Evolutionary conservation across 2,329 filamentous ascomycete species (phyloP).

Genomic region (Claviceps sp.): DNA sequence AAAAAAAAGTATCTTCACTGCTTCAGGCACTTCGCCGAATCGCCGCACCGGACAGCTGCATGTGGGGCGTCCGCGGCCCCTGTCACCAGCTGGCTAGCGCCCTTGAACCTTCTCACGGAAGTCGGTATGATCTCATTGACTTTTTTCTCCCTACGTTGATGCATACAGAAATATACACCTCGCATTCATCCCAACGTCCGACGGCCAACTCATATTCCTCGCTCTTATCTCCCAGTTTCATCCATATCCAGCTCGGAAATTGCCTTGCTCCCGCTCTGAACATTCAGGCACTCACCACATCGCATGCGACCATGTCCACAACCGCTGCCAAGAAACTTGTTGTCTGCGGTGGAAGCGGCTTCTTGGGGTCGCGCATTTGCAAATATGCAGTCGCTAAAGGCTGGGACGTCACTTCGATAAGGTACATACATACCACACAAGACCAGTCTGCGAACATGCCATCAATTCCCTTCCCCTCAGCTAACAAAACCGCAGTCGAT

Average conservation of each 20-base stretch:
- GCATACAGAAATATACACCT: too few relatives aligned
- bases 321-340: conserved; percentile 57
- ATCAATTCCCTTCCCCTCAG: background rate
- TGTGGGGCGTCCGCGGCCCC: background rate
- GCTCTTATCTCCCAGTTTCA: background rate
- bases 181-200: background rate
- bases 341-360: conserved; percentile 88
- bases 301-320: conserved; percentile 31
- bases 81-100: background rate
- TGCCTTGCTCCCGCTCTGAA: background rate
- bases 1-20: too few relatives aligned
- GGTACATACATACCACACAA: conserved; percentile 32
- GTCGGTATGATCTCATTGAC: conserved; percentile 1
- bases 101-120: background rate
- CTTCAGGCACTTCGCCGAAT: too few relatives aligned
- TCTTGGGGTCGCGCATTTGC: conserved; percentile 80
- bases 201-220: background rate
- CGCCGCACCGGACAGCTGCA: background rate
- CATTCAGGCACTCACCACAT: background rate
- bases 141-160: background rate
- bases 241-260: too few relatives aligned
- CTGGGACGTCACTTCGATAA: conserved; percentile 88
- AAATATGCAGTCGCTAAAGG: conserved; percentile 73
- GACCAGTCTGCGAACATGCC: background rate
- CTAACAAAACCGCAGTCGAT: conserved; percentile 48